Evolutionary conservation across 495 filamentous ascomycete species (phyloP).

Genomic region (Daldinia childiae): DNA sequence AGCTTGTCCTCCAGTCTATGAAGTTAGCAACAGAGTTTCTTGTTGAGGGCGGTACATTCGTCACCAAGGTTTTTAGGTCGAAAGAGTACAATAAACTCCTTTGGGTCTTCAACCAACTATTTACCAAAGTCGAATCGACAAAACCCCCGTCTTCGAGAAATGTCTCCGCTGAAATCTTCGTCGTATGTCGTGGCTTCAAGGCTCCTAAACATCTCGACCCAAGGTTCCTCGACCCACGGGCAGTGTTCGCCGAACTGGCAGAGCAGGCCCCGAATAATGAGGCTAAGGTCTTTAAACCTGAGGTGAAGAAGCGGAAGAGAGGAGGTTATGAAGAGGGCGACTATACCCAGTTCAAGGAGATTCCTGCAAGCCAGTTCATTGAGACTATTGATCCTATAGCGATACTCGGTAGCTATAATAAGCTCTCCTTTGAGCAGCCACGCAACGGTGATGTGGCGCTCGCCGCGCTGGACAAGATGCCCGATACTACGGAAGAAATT

Average conservation of each 20-base stretch:
- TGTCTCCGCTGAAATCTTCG: conserved; percentile 97
- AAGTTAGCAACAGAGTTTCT: conserved; percentile 96
- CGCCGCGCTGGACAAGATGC: conserved; percentile 82
- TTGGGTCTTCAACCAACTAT: conserved; percentile 98
- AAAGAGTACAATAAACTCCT: conserved; percentile 96
- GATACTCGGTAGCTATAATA: conserved; percentile 90
- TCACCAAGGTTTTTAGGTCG: conserved; percentile 98
- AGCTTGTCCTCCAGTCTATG: conserved; percentile 89
- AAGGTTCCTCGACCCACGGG: conserved; percentile 86
- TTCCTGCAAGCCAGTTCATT: conserved; percentile 89
- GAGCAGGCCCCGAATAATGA: conserved; percentile 94
- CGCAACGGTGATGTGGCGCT: conserved; percentile 85
- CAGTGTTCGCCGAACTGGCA: conserved; percentile 94
- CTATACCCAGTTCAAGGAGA: conserved; percentile 90
- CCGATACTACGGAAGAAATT: conserved; percentile 94
- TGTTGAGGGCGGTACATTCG: conserved; percentile 88
- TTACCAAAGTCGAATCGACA: conserved; percentile 92
- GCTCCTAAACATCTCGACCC: conserved; percentile 94
- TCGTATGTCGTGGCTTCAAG: conserved; percentile 89
- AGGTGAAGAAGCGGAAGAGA: conserved; percentile 94
- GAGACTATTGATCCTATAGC: conserved; percentile 94
- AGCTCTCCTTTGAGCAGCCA: conserved; percentile 79
- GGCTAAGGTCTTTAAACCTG: conserved; percentile 96
- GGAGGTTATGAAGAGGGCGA: conserved; percentile 98
- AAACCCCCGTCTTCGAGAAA: conserved; percentile 96